Conservation (phyloP, 768 basidiomycete genomes). For the Phanerochaete carnosa region DNA sequence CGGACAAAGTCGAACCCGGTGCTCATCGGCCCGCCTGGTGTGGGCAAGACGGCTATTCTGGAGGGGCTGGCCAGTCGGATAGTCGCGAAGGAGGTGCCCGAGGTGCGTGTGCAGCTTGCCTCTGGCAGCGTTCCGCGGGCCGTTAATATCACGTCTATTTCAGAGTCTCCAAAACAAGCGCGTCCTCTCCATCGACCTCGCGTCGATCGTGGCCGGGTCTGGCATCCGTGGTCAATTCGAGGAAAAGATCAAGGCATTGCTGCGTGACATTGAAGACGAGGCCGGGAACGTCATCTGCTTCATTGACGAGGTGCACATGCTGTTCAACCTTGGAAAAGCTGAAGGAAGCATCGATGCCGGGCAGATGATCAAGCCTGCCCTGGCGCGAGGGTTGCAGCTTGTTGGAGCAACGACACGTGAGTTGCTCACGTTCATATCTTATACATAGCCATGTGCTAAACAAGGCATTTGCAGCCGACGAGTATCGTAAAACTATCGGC, state of each 20-base stretch:
- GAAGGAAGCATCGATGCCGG: slow-evolving; percentile 93
- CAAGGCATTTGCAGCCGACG: slow-evolving; percentile 51
- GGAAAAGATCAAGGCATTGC: slow-evolving; percentile 86
- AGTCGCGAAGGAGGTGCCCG: slow-evolving; percentile 86
- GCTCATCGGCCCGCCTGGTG: slow-evolving; percentile 82
- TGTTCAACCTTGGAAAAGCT: slow-evolving; percentile 87
- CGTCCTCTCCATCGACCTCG: slow-evolving; percentile 83
- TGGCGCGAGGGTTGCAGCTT: slow-evolving; percentile 82
- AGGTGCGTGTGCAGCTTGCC: slow-evolving; percentile 43
- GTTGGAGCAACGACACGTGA: slow-evolving; percentile 88
- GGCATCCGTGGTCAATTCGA: slow-evolving; percentile 92
- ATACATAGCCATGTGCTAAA: neutral
- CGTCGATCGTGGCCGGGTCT: slow-evolving; percentile 83
- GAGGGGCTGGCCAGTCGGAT: slow-evolving; percentile 89
- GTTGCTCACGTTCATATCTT: slow-evolving; percentile 22
- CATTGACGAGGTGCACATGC: slow-evolving; percentile 88
- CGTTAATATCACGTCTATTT: neutral
- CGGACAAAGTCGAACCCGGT: slow-evolving; percentile 93
- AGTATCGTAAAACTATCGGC: slow-evolving; percentile 87
- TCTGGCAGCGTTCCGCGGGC: too few species aligned
- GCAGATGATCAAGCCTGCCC: slow-evolving; percentile 90
- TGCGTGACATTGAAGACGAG: slow-evolving; percentile 90
- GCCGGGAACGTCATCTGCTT: slow-evolving; percentile 84
- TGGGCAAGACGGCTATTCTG: slow-evolving; percentile 90
- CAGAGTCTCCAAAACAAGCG: slow-evolving; percentile 67